phyloP scores from a whole-genome alignment of 345 rosid species.

The Reutealis trisperma region DNA sequence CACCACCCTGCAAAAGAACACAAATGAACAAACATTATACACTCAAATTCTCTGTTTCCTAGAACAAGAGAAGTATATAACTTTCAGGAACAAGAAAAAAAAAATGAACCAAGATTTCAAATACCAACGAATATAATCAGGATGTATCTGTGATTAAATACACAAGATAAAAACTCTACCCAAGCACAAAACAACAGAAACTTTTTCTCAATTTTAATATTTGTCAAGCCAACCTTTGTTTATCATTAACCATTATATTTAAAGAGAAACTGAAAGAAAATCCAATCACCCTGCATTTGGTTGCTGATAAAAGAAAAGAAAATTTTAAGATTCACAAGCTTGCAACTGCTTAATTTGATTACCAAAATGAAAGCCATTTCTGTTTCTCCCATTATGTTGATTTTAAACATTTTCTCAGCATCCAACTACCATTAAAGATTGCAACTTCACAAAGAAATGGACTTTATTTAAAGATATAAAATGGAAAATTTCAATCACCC shows the following conservation, averaged over 20 bases:
- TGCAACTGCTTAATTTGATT: not conserved
- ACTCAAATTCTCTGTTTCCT: not conserved
- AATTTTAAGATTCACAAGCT: not conserved
- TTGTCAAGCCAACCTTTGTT: not conserved
- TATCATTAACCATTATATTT: not conserved
- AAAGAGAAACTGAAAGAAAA: not conserved
- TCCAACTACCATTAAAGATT: not conserved
- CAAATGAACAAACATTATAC: not conserved
- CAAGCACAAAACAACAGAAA: too few relatives aligned
- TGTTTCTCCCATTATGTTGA: not conserved
- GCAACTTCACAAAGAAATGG: too few relatives aligned
- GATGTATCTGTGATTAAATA: too few relatives aligned
- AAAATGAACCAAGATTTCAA: not conserved
- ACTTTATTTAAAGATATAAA: too few relatives aligned
- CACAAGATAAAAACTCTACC: not conserved
- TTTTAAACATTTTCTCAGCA: not conserved
- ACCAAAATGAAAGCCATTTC: slow-evolving; percentile 8
- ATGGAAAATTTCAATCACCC: not conserved
- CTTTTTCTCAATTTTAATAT: not conserved
- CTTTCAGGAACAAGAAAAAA: not conserved
- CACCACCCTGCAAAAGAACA: not conserved
- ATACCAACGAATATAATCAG: too few relatives aligned
- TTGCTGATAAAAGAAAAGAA: not conserved
- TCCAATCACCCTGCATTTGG: not conserved
- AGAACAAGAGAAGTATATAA: not conserved